phyloP scores from a whole-genome alignment of 345 rosid species.

The Barbarea vulgaris region DNA sequence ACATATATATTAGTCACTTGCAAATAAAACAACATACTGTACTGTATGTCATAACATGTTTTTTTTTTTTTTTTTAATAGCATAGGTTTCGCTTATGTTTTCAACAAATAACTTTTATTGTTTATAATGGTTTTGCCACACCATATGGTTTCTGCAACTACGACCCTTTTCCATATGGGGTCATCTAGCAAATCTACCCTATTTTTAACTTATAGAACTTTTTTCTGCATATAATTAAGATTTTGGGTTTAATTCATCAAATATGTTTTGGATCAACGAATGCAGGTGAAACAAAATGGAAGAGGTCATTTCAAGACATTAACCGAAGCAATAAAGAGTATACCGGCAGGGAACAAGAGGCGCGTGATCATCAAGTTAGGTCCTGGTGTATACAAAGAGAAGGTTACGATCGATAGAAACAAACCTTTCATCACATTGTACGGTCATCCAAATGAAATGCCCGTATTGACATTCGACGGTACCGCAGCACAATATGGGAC shows the following conservation, averaged over 20 bases:
- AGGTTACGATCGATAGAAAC: slow-evolving; percentile 49
- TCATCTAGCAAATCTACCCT: too few relatives aligned
- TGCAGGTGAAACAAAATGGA: slow-evolving; percentile 55
- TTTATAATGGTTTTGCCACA: too few relatives aligned
- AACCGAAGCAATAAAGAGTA: slow-evolving; percentile 52
- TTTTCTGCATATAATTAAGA: neutral
- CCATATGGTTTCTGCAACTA: too few relatives aligned
- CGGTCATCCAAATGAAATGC: slow-evolving; percentile 49
- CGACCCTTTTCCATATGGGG: too few relatives aligned
- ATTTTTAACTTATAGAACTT: too few relatives aligned
- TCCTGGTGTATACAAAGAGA: slow-evolving; percentile 57
- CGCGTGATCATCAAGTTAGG: slow-evolving; percentile 60
- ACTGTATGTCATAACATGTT: too few relatives aligned
- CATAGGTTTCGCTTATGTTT: too few relatives aligned
- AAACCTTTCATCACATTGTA: slow-evolving; percentile 58
- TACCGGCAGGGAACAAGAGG: slow-evolving; percentile 49
- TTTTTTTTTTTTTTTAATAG: too few relatives aligned
- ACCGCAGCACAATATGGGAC: slow-evolving; percentile 61
- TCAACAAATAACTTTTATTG: too few relatives aligned
- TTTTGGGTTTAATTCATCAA: neutral
- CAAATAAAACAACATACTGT: too few relatives aligned
- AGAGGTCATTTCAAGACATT: slow-evolving; percentile 52
- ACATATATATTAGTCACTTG: neutral
- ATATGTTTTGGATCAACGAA: neutral
- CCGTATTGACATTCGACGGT: slow-evolving; percentile 46